These are phyloP conservation scores for Umbelopsis sp. DNA, from an alignment of 192 early-diverging fungal genomes.

Conservation along the genomic window DNA sequence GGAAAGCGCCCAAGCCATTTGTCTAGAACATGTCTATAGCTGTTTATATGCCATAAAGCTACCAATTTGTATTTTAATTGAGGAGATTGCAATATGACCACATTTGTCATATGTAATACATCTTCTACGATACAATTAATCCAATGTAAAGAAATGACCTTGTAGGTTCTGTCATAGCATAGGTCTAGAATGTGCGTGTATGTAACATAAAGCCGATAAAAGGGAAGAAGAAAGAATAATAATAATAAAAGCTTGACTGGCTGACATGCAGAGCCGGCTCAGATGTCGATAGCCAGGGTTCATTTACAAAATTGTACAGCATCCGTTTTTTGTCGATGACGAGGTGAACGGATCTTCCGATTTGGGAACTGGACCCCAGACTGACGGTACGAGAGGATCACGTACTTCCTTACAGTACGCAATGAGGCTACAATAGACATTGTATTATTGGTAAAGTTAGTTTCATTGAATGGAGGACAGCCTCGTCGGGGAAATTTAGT, in stretches of 20 bases:
- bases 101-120: no score
- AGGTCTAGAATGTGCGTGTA: no score
- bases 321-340: conserved; percentile 19
- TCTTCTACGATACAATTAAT: no score
- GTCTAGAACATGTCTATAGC: background rate
- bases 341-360: conserved; percentile 32
- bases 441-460: conserved; percentile 15
- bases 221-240: background rate
- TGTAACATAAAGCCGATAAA: background rate
- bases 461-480: background rate
- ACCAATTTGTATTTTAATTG: no score
- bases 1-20: conserved; percentile 11
- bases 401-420: conserved; percentile 32
- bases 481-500: background rate
- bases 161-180: no score
- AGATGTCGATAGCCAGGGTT: background rate
- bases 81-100: no score
- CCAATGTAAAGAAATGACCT: background rate
- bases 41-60: no score
- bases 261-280: conserved; percentile 11
- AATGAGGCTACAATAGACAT: conserved; percentile 29
- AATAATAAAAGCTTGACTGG: background rate
- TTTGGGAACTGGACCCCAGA: conserved; percentile 41
- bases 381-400: conserved; percentile 38
- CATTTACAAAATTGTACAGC: conserved; percentile 28